Evolutionary conservation across 1,284 basidiomycete species (phyloP), one percentile per base, ranked within the genome.

Genomic region (Gymnopus androsaceus): DNA sequence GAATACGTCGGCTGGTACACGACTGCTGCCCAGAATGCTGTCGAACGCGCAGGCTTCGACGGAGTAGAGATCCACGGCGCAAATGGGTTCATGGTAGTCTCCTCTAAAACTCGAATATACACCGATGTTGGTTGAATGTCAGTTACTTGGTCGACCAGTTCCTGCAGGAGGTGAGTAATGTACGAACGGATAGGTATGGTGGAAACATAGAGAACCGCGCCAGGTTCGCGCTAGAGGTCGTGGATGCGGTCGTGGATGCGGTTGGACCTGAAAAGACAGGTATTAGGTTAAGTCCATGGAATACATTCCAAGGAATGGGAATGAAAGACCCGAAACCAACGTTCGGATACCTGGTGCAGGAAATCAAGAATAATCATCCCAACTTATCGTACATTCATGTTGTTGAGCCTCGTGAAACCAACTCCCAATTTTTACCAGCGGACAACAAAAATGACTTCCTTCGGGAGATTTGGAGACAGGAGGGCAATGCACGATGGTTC

Each of bases 331-430:
- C 78, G 0, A 59, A 75, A n/a, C 71, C 75, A 12, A 74, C 74
- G 36, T 80, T 76, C 63, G 58, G 64, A 7, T 64, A 76, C 59
- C 63, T 80, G 42, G 65, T 75, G n/a, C 54, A 63, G 0, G 47
- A 64, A 4, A 53, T 78, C 5, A 66, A 67, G 31, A 46, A 60
- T 4, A 55, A 58, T 1, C 73, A 78, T 63, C 79, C 83, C 17
- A 63, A 74, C 8, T 68, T 87, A 7, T 82, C 82, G 1, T 88
- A 84, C 63, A 56, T 86, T 15, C 86, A 89, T 63, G 68, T 79
- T 37, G 68, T 82, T 27, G 84, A 86, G 62, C 71, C 79, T 1
- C 69, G 75, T 14, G 62, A 71, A 11, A 53, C 60, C 14, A 70
- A 65, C 1, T 51, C 15, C 42, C 21, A 9, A 4, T 61, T 66